phyloP scores from a whole-genome alignment of 2,329 filamentous ascomycete genomes.

The Daldinia sp. region DNA sequence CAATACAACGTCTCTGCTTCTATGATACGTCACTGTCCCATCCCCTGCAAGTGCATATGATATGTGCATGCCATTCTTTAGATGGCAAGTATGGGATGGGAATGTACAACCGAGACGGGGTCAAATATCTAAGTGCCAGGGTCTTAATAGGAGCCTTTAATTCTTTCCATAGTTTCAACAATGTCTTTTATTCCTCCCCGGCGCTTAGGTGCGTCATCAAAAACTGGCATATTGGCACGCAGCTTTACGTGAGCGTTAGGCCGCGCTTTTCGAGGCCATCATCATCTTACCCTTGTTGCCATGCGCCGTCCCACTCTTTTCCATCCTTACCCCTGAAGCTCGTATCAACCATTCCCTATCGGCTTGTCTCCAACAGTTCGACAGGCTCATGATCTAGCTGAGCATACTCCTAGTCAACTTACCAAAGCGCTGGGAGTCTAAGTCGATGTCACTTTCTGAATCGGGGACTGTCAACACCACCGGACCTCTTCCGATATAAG shows the following conservation, averaged over 20 bases:
- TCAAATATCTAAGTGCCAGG: background rate
- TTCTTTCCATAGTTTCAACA: background rate
- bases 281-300: slow-evolving; percentile 35
- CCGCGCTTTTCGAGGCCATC: slow-evolving; percentile 11
- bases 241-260: slow-evolving; percentile 10
- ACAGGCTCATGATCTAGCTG: slow-evolving; percentile 17
- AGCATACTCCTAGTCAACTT: slow-evolving; percentile 27
- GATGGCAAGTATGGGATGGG: slow-evolving; percentile 4
- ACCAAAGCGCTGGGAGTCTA: slow-evolving; percentile 22
- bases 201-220: background rate
- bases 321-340: slow-evolving; percentile 38
- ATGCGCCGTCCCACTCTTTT: slow-evolving; percentile 34
- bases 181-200: background rate
- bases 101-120: background rate
- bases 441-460: slow-evolving; percentile 43
- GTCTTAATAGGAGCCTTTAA: background rate
- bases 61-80: slow-evolving; percentile 13
- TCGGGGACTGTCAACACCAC: slow-evolving; percentile 27
- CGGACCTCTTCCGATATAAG: background rate
- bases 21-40: background rate
- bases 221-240: background rate
- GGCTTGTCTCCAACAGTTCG: slow-evolving; percentile 37
- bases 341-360: slow-evolving; percentile 43
- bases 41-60: slow-evolving; percentile 15
- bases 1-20: slow-evolving; percentile 2